Percentiles rank a stretch among this genome's conserved stretches.
These are phyloP conservation scores for Ottelia alismoides DNA, from an alignment of 106 monocot species.

Conservation along the genomic window DNA sequence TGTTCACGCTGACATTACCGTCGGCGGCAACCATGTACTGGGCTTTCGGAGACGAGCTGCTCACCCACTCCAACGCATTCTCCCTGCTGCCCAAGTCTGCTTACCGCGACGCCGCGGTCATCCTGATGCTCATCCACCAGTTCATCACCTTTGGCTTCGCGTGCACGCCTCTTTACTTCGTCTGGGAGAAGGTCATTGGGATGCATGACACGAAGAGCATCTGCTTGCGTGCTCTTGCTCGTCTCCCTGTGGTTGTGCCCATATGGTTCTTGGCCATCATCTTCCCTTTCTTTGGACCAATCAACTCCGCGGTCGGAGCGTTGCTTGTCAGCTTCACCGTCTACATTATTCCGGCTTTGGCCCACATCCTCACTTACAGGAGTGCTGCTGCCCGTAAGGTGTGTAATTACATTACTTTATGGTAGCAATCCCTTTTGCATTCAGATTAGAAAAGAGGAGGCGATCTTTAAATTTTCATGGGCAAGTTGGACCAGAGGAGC, in stretches of 20 bases:
- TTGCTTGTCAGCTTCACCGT: constrained; percentile 91
- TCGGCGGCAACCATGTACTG: constrained; percentile 71
- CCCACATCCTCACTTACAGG: constrained; percentile 78
- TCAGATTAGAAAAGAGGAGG: not conserved
- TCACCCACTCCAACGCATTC: constrained; percentile 83
- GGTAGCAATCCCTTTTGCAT: not conserved
- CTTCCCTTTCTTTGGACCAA: constrained; percentile 91
- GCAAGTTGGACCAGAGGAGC: not conserved
- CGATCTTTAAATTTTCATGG: not conserved
- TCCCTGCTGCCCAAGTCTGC: constrained; percentile 46
- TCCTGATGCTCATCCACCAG: constrained; percentile 88
- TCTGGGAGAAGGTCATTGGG: constrained; percentile 87
- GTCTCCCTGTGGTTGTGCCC: constrained; percentile 70
- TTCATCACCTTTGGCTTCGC: constrained; percentile 96
- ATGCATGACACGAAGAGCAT: constrained; percentile 85
- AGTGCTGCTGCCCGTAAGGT: constrained; percentile 51
- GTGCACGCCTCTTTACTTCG: constrained; percentile 89
- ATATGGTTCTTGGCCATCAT: constrained; percentile 91
- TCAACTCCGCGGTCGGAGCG: constrained; percentile 81
- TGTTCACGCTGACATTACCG: constrained; percentile 68
- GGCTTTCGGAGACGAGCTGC: constrained; percentile 76
- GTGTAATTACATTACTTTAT: not conserved
- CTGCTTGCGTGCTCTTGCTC: constrained; percentile 53
- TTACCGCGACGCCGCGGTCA: constrained; percentile 59
- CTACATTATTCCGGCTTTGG: constrained; percentile 67